These are phyloP conservation scores for Apiotrichum siamense DNA, from an alignment of 1,284 basidiomycete species.

Conservation along the genomic window DNA sequence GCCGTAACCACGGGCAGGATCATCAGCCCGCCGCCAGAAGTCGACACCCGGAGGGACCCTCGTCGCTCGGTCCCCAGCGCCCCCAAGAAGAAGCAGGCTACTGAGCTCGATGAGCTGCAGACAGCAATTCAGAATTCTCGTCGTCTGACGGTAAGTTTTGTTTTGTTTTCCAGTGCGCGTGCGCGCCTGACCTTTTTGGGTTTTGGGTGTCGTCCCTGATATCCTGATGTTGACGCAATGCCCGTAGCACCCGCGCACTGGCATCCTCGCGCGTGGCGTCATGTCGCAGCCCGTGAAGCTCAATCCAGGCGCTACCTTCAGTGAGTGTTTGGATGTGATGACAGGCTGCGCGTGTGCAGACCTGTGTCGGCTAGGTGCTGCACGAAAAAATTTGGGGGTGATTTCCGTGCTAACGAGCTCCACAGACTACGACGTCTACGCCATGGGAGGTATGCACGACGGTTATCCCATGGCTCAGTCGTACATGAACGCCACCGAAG, in stretches of 20 bases:
- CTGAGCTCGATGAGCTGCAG: not conserved
- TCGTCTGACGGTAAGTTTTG: not conserved
- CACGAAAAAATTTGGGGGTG: too few relatives aligned
- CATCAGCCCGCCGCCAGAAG: not conserved
- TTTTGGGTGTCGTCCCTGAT: conserved; percentile 1
- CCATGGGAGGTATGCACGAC: not conserved
- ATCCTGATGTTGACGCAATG: not conserved
- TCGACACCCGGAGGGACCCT: not conserved
- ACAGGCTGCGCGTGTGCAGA: not conserved
- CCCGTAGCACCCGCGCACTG: conserved; percentile 1
- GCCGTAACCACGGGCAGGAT: not conserved
- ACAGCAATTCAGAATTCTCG: not conserved
- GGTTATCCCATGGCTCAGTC: not conserved
- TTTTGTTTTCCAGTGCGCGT: not conserved
- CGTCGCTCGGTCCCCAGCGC: not conserved
- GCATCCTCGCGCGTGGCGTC: conserved; percentile 16
- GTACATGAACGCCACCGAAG: not conserved
- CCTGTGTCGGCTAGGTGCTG: too few relatives aligned
- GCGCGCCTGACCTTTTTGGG: not conserved
- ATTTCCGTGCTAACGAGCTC: not conserved
- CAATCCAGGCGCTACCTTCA: not conserved
- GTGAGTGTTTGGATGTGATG: not conserved
- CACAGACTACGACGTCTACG: not conserved
- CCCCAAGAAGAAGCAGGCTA: not conserved
- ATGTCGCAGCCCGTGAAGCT: conserved; percentile 11